Evolutionary conservation across 192 early-diverging fungal species (phyloP).

Genomic region (Ambispora gerdemannii): DNA sequence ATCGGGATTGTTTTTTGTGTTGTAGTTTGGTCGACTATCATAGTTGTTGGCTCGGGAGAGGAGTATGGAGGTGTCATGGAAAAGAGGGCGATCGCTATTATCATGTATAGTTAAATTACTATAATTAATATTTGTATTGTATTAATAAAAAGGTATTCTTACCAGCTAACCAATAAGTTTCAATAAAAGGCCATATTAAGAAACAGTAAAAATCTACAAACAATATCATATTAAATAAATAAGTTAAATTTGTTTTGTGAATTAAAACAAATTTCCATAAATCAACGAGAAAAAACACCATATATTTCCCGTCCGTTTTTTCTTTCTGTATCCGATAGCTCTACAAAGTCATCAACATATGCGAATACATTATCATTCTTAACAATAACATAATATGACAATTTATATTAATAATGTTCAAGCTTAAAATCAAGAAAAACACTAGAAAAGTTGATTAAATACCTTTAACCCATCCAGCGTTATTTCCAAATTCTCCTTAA

Average conservation of each 20-base stretch:
- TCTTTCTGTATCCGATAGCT: conserved; percentile 50
- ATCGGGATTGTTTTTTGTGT: conserved; percentile 25
- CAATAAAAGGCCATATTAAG: conserved; percentile 84
- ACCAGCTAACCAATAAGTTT: conserved; percentile 81
- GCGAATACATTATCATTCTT: conserved; percentile 50
- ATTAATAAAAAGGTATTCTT: conserved; percentile 48
- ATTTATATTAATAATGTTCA: background rate
- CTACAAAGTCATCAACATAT: conserved; percentile 47
- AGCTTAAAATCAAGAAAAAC: background rate
- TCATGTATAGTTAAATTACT: too few relatives aligned
- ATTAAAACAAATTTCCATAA: too few relatives aligned
- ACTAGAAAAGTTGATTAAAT: background rate
- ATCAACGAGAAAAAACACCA: conserved; percentile 33
- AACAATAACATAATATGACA: background rate
- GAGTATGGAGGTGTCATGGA: conserved; percentile 39
- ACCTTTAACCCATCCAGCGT: conserved; percentile 59
- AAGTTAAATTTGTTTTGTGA: background rate
- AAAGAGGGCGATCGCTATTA: conserved; percentile 35
- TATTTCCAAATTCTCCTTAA: conserved; percentile 59
- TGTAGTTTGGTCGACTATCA: conserved; percentile 4
- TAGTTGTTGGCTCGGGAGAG: background rate
- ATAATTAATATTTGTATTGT: conserved; percentile 16
- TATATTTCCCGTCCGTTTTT: conserved; percentile 58
- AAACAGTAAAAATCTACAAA: conserved; percentile 75
- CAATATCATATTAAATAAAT: background rate